phyloP scores from a whole-genome alignment of 257 asterid genomes.

The Ehretia macrophylla region DNA sequence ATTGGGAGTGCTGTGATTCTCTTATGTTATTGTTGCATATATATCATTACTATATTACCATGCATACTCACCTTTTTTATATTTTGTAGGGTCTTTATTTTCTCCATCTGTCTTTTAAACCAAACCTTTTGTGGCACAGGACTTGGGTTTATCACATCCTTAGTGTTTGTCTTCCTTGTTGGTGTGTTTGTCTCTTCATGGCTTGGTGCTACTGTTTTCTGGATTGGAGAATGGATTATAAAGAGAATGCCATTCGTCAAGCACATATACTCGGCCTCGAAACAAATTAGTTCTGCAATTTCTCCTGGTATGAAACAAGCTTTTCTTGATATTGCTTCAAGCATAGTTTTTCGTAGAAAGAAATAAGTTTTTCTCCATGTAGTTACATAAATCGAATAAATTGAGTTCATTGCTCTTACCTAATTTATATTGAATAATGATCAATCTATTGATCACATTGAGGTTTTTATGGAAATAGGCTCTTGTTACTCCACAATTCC shows the following conservation, averaged over 20 bases:
- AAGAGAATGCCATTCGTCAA: constrained; percentile 84
- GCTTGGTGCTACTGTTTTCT: constrained; percentile 85
- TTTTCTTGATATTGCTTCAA: not conserved
- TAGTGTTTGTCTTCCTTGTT: constrained; percentile 67
- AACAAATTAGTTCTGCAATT: constrained; percentile 88
- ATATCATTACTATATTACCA: too few species aligned
- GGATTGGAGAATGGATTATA: constrained; percentile 93
- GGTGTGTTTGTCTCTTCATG: constrained; percentile 87
- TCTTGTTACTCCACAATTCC: too few species aligned
- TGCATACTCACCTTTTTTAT: too few species aligned
- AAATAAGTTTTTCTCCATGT: not conserved
- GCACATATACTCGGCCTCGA: constrained; percentile 85
- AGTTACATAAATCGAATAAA: not conserved
- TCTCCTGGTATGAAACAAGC: constrained; percentile 65
- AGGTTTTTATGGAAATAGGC: too few species aligned
- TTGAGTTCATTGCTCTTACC: too few species aligned
- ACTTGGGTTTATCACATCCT: constrained; percentile 88
- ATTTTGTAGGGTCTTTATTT: not conserved
- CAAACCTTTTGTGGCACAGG: constrained; percentile 48
- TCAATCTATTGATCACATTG: too few species aligned
- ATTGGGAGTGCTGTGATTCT: too few species aligned
- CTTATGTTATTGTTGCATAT: too few species aligned
- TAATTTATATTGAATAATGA: too few species aligned
- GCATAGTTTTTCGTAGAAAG: not conserved
- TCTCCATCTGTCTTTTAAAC: constrained; percentile 12